Evolutionary conservation across 805 yeast species (phyloP).

Genomic region (Maudiozyma bulderi): DNA sequence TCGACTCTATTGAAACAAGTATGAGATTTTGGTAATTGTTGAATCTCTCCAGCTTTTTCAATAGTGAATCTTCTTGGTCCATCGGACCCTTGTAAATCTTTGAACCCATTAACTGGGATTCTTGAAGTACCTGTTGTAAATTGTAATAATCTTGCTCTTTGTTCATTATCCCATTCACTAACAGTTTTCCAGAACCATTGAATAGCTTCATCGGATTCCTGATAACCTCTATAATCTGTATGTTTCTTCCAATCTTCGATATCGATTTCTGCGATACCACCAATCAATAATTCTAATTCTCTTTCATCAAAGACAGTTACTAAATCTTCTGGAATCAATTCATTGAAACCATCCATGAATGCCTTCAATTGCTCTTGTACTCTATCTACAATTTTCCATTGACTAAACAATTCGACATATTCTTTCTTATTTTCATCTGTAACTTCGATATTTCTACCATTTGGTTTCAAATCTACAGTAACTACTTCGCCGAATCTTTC

Average conservation of each 20-base stretch:
- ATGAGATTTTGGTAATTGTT: constrained; percentile 92
- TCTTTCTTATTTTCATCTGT: constrained; percentile 92
- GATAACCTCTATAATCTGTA: constrained; percentile 96
- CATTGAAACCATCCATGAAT: constrained; percentile 94
- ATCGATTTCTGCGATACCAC: constrained; percentile 97
- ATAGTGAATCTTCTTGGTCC: constrained; percentile 99
- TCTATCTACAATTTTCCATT: constrained; percentile 90
- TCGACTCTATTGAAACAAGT: constrained; percentile 99
- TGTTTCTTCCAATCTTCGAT: constrained; percentile 98
- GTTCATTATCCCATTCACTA: constrained; percentile 91
- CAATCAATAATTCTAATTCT: constrained; percentile 90
- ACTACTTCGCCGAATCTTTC: constrained; percentile 92
- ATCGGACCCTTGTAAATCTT: constrained; percentile 96
- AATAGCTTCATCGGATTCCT: constrained; percentile 89
- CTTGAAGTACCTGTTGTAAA: constrained; percentile 98
- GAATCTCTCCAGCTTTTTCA: constrained; percentile 89
- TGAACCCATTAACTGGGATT: constrained; percentile 97
- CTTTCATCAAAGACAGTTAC: constrained; percentile 96
- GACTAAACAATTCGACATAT: constrained; percentile 87
- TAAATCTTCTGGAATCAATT: constrained; percentile 91
- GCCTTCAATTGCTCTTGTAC: constrained; percentile 95
- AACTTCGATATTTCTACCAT: constrained; percentile 83
- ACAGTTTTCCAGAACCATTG: constrained; percentile 99
- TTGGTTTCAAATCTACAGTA: constrained; percentile 80
- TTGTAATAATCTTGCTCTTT: constrained; percentile 88